Conservation (phyloP, 2,329 filamentous ascomycete species). For the Trichophaea hybrida region DNA sequence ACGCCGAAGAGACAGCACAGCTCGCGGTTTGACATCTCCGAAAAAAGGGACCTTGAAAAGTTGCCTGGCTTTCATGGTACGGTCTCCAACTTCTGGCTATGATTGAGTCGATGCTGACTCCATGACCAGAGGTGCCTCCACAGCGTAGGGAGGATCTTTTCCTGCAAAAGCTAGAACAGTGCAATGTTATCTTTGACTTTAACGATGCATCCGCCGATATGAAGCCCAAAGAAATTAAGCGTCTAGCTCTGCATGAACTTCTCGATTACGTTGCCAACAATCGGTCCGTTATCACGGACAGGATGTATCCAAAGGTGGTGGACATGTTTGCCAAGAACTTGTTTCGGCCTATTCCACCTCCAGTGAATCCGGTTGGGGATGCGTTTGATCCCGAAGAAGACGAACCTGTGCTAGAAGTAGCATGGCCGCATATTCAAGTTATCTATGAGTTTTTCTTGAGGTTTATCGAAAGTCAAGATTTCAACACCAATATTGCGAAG, state of each 20-base stretch:
- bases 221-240: slow-evolving; percentile 99
- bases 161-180: slow-evolving; percentile 99
- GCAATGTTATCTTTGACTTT: slow-evolving; percentile 99
- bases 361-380: slow-evolving; percentile 94
- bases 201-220: slow-evolving; percentile 96
- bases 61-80: slow-evolving; percentile 72
- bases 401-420: slow-evolving; percentile 91
- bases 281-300: slow-evolving; percentile 92
- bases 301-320: slow-evolving; percentile 96
- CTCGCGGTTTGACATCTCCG: slow-evolving; percentile 93
- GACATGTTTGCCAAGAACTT: slow-evolving; percentile 99
- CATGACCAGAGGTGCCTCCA: slow-evolving; percentile 64
- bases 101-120: not conserved
- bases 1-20: slow-evolving; percentile 96
- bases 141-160: slow-evolving; percentile 92
- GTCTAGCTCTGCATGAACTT: slow-evolving; percentile 84
- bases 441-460: slow-evolving; percentile 98
- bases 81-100: not conserved
- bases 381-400: slow-evolving; percentile 98
- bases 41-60: slow-evolving; percentile 92
- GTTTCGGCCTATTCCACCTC: slow-evolving; percentile 90
- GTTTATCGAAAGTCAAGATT: slow-evolving; percentile 98
- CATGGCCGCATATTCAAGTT: slow-evolving; percentile 98
- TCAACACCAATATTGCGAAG: slow-evolving; percentile 99
- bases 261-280: slow-evolving; percentile 98